Evolutionary conservation across 2,329 filamentous ascomycete species (phyloP).

Genomic region (Tympanopsis confertula): DNA sequence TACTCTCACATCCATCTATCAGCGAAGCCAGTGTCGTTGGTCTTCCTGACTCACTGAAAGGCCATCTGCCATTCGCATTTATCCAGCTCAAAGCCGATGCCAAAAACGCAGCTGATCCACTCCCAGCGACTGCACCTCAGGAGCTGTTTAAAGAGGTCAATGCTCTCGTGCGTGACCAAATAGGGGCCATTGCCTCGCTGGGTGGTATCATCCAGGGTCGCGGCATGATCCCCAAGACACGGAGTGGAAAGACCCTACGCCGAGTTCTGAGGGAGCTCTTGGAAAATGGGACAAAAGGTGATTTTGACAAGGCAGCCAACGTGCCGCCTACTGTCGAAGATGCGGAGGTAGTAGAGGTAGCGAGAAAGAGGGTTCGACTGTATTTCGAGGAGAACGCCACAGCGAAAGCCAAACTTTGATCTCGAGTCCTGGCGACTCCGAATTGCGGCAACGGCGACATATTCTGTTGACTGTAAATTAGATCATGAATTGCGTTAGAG

Average conservation of each 20-base stretch:
- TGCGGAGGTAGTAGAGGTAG: conserved; percentile 59
- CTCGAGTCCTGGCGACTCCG: conserved; percentile 5
- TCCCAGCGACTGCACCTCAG: conserved; percentile 35
- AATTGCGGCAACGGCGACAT: not conserved
- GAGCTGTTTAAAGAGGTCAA: conserved; percentile 50
- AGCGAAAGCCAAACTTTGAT: conserved; percentile 15
- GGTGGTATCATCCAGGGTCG: conserved; percentile 77
- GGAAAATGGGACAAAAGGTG: conserved; percentile 33
- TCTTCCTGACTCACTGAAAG: conserved; percentile 76
- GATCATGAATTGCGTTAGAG: too few relatives aligned
- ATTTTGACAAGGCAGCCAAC: conserved; percentile 60
- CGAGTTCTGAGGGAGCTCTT: conserved; percentile 72
- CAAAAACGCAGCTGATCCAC: conserved; percentile 25
- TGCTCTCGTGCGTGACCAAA: conserved; percentile 61
- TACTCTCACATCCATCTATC: conserved; percentile 67
- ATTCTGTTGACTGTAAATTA: too few relatives aligned
- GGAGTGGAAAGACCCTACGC: conserved; percentile 82
- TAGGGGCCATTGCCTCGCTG: conserved; percentile 76
- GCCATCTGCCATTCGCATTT: conserved; percentile 85
- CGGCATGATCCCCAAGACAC: conserved; percentile 75
- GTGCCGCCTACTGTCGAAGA: conserved; percentile 84
- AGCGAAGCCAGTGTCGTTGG: conserved; percentile 79
- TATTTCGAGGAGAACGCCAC: conserved; percentile 54
- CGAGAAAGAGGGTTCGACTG: conserved; percentile 56
- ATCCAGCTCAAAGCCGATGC: conserved; percentile 36